phyloP scores from a whole-genome alignment of 805 yeast species.

The Spathaspora boniae region DNA sequence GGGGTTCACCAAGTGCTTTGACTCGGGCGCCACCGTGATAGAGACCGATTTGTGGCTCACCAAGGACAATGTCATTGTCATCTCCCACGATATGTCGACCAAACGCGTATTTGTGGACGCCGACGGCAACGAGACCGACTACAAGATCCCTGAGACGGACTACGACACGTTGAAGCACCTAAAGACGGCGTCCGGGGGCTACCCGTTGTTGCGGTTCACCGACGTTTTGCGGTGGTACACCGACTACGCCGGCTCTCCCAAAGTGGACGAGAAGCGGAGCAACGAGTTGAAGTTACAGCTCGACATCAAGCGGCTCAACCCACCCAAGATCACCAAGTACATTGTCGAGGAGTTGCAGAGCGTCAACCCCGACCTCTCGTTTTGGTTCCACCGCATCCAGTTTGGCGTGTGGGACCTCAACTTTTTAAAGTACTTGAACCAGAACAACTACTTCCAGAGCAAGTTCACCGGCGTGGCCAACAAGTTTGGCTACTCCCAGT shows the following conservation, averaged over 20 bases:
- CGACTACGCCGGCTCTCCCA: too few species aligned
- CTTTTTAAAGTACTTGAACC: slow-evolving; percentile 36
- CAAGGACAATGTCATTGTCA: slow-evolving; percentile 33
- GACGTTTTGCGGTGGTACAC: slow-evolving; percentile 33
- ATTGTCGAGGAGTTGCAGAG: slow-evolving; percentile 27
- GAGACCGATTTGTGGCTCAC: slow-evolving; percentile 45
- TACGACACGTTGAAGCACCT: slow-evolving; percentile 26
- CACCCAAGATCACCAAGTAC: slow-evolving; percentile 27
- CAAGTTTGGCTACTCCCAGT: slow-evolving; percentile 19
- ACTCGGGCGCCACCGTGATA: slow-evolving; percentile 34
- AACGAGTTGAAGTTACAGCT: slow-evolving; percentile 30
- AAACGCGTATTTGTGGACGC: slow-evolving; percentile 33
- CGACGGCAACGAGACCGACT: slow-evolving; percentile 33
- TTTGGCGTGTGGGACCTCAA: slow-evolving; percentile 41
- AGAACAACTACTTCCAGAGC: slow-evolving; percentile 31
- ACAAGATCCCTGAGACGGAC: slow-evolving; percentile 28
- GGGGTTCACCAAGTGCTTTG: slow-evolving; percentile 36
- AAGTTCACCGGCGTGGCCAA: slow-evolving; percentile 15
- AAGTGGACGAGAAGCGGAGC: slow-evolving; percentile 13
- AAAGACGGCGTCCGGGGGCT: slow-evolving; percentile 30
- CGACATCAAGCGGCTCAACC: slow-evolving; percentile 39
- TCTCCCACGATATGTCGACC: slow-evolving; percentile 39
- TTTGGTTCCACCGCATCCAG: slow-evolving; percentile 38
- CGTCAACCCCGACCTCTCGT: slow-evolving; percentile 26
- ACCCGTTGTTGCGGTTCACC: slow-evolving; percentile 28